Percentiles rank a stretch among this genome's conserved stretches.
Conservation (phyloP, 495 filamentous ascomycete species). For the Hypomontagnella submonticulosa region DNA sequence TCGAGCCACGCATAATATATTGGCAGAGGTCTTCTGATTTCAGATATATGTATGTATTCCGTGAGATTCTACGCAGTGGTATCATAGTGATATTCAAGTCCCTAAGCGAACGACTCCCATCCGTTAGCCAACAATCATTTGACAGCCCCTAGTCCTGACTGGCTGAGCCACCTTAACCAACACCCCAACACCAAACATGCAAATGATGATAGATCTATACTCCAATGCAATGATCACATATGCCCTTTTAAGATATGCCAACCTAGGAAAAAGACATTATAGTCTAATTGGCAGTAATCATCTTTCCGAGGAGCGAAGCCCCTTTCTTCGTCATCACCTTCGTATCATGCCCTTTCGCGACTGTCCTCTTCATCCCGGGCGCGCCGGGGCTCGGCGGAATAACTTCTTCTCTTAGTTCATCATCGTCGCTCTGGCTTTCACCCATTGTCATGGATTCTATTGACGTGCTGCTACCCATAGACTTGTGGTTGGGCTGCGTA, state of each 20-base stretch:
- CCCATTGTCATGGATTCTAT: conserved; percentile 52
- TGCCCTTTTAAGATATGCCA: neutral
- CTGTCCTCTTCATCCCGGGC: conserved; percentile 1
- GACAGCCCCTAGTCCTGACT: no score
- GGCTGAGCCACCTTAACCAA: no score
- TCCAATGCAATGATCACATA: neutral
- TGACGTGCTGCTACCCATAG: conserved; percentile 41
- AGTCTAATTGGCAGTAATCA: conserved; percentile 14
- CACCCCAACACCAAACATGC: no score
- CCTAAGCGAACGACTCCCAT: no score
- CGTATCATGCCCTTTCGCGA: conserved; percentile 3
- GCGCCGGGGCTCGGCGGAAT: neutral
- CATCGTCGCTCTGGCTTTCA: conserved; percentile 47
- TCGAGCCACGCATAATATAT: neutral
- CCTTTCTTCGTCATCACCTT: conserved; percentile 17
- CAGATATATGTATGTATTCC: neutral
- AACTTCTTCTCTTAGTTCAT: conserved; percentile 36
- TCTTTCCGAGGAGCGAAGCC: conserved; percentile 25
- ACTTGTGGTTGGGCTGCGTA: conserved; percentile 19
- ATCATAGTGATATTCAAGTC: neutral
- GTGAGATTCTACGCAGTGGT: neutral
- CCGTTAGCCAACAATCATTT: no score
- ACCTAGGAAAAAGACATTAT: neutral
- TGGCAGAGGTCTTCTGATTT: neutral
- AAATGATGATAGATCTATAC: no score